Percentiles rank a stretch among this genome's conserved stretches.
Conservation (phyloP, 2,329 filamentous ascomycete species). For the Phialophora expanda region DNA sequence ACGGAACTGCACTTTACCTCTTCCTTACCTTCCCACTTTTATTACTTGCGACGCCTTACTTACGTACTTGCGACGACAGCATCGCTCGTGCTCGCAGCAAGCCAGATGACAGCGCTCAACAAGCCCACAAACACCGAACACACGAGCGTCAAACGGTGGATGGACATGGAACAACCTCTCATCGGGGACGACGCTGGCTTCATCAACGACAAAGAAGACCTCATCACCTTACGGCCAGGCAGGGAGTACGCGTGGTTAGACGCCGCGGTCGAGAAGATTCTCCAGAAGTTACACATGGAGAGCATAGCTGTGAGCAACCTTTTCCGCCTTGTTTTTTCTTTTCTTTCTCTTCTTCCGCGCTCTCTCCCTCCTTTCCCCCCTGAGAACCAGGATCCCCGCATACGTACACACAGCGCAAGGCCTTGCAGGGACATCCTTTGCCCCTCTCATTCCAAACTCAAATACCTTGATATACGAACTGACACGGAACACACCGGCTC, state of each 20-base stretch:
- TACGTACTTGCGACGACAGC: conserved; percentile 20
- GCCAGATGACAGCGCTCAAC: conserved; percentile 41
- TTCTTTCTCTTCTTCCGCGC: neutral
- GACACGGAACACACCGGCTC: too few species aligned
- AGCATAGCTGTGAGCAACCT: neutral
- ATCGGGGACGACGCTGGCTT: conserved; percentile 41
- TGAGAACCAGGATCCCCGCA: too few species aligned
- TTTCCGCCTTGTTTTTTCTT: neutral
- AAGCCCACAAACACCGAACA: conserved; percentile 44
- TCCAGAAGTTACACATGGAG: conserved; percentile 22
- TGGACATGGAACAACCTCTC: conserved; percentile 37
- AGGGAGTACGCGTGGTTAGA: conserved; percentile 52
- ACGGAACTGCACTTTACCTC: too few species aligned
- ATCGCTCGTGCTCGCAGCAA: conserved; percentile 34
- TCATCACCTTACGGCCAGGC: conserved; percentile 48
- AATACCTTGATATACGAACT: too few species aligned
- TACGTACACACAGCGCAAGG: too few species aligned
- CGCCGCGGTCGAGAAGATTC: conserved; percentile 41
- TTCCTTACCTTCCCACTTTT: too few species aligned
- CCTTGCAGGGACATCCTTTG: too few species aligned
- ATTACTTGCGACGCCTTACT: neutral
- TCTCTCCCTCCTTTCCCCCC: too few species aligned
- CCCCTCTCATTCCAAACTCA: too few species aligned
- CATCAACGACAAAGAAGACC: conserved; percentile 48
- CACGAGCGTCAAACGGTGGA: conserved; percentile 43